phyloP scores from a whole-genome alignment of 2,329 filamentous ascomycete genomes.

The Xylariaceae sp. region DNA sequence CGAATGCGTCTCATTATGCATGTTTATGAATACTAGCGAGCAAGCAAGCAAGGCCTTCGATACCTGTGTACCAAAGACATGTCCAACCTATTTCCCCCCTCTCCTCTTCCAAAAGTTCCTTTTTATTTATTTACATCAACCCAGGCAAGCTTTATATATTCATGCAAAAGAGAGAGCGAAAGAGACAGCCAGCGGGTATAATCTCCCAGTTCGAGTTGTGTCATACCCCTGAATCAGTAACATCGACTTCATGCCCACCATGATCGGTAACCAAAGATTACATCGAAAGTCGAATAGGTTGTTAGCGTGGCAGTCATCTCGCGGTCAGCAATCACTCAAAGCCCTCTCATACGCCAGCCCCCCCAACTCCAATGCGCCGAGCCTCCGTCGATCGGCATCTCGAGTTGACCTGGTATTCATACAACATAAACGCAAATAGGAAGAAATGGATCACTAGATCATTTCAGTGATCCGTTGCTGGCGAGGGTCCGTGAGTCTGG shows the following conservation, averaged over 20 bases:
- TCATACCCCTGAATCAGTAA: constrained; percentile 4
- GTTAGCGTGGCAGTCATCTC: neutral
- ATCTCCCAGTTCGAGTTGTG: too few relatives aligned
- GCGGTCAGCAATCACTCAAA: neutral
- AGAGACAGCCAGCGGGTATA: too few relatives aligned
- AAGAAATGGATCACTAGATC: constrained; percentile 17
- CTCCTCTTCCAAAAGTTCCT: too few relatives aligned
- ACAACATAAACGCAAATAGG: constrained; percentile 3
- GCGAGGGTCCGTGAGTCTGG: constrained; percentile 54
- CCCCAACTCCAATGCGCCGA: constrained; percentile 6
- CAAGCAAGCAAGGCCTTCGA: neutral
- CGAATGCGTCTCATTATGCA: neutral
- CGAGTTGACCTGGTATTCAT: neutral
- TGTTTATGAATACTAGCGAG: neutral
- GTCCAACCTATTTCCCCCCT: too few relatives aligned
- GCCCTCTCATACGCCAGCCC: constrained; percentile 1
- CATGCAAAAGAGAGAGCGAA: too few relatives aligned
- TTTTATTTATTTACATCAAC: too few relatives aligned
- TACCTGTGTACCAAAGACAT: neutral
- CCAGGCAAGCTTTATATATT: too few relatives aligned
- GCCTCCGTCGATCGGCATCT: neutral
- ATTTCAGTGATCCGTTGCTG: constrained; percentile 43
- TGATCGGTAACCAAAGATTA: neutral
- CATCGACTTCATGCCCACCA: constrained; percentile 1
- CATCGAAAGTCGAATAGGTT: neutral